Base-by-base conservation (phyloP, 2,329 filamentous ascomycete species). In the Fusarium tricinctum region DNA sequence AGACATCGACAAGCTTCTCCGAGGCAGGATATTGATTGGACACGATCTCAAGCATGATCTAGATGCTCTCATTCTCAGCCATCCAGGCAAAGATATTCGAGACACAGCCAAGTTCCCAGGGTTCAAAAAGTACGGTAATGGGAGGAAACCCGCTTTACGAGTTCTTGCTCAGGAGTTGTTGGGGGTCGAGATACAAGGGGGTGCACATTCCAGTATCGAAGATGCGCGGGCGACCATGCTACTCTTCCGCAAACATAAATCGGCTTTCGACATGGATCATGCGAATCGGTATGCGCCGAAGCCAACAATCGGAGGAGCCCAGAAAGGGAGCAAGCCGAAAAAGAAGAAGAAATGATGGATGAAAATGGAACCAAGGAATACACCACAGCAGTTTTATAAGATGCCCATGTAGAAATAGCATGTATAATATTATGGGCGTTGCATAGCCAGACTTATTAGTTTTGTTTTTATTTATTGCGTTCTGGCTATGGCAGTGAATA, bases 221-320 rank as follows among this genome's bases (percentile, higher is more conserved):
- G 96, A 99, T 82, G 96, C 96, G 3, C 85, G 93, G 70, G 93
- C 92, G 7, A 91, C 94, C 1, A 98, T 99, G 94, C 81, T 95
- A 57, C 81, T 99, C 42, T 98, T 97, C 75, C 86, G 92, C 65
- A 88, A 89, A 69, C 88, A 94, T 77, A 98, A 97, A 81, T 84
- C 89, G 19, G 91, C 86, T 1, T 97, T 99, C 76, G 96, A 98
- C 76, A 83, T 89, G 58, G 93, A 97, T 76, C 89, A 93, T 77
- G 82, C 89, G 57, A 90, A 88, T 78, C 88, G 86, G 58, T 96
- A 87, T 77, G 83, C 85, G 5, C 76, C 81, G 8, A 79, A 72
- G 55, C 57, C 68, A 28, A 19, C 52, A 10, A 17, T 55, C 48
- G 57, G 52, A 42, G 69, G 63, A 3, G 69, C 69, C 19, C 65